Base-by-base conservation (phyloP, 2,329 filamentous ascomycete species). In the Fusarium coicis region DNA sequence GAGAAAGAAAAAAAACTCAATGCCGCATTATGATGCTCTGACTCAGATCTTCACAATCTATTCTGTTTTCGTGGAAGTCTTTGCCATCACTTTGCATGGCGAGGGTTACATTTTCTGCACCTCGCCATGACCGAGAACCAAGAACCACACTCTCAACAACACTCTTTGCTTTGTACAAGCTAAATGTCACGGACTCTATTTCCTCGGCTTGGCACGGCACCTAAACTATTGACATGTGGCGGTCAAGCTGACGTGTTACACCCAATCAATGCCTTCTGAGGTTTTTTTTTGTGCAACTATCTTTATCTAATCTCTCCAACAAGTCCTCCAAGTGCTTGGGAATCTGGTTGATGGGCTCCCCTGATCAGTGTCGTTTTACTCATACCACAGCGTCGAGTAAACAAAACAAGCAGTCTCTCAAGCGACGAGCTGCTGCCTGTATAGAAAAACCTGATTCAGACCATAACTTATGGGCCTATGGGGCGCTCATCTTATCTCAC, bases 181-280 rank as follows among this genome's bases (percentile, higher is more conserved):
- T 40, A 62, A 43, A 70, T 49, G 43, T 52, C 44, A 46, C 63
- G 23, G 55, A 62, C 63, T 47, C 44, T 47, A 8, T 50, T 61
- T 43, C 28, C 32, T 66, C 54, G 47, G 34, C 56, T 73, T 61
- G 49, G 66, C 49, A 52, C 46, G 49, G 66, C 49, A 52, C 46
- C n/a, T 37, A 40, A 54, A 61, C 60, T 59, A 58, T 55, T 60
- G 39, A 43, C 65, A 71, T 74, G 71, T 73, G 66, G 70, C 63
- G 56, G 61, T 46, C 63, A 50, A 68, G 67, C 73, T 66, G 55
- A 68, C 66, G 68, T 73, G 66, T 63, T 64, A 61, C 66, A 55
- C 44, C 63, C 61, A 64, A 37, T 50, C 61, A 64, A 37, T 50
- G 18, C 50, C 59, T 50, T 66, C 61, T 57, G 47, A 56, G 53